A percentile compares a stretch with the other conserved stretches of the same genome.
Evolutionary conservation across 495 filamentous ascomycete species (phyloP).

Genomic region (Xylaria castorea): DNA sequence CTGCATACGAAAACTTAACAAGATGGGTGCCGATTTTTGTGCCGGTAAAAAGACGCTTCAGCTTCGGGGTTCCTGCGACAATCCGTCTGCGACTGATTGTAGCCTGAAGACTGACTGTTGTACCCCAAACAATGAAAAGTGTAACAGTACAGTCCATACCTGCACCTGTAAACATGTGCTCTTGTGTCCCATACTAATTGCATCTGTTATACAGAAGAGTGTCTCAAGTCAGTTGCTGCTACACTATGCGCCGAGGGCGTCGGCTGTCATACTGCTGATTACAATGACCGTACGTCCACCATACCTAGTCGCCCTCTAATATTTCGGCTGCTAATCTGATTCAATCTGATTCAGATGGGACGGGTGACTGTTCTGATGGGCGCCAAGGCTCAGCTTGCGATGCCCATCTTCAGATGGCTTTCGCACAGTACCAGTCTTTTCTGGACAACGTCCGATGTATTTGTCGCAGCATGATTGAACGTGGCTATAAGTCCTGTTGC

Average conservation of each 20-base stretch:
- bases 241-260: constrained; percentile 17
- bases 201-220: not conserved
- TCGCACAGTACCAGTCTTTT: constrained; percentile 23
- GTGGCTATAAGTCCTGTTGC: constrained; percentile 24
- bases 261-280: constrained; percentile 4
- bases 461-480: constrained; percentile 25
- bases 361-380: not conserved
- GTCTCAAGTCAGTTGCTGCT: constrained; percentile 14
- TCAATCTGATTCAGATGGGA: not conserved
- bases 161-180: not conserved
- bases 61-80: not conserved
- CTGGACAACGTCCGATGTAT: constrained; percentile 24
- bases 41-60: constrained; percentile 12
- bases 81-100: not conserved
- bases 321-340: not conserved
- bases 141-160: not conserved
- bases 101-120: constrained; percentile 1
- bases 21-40: constrained; percentile 24
- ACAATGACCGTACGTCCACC: not conserved
- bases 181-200: not conserved
- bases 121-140: constrained; percentile 21
- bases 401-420: constrained; percentile 22
- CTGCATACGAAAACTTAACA: not conserved
- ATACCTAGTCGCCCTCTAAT: not conserved
- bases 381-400: constrained; percentile 6